Conservation (phyloP, 2,329 filamentous ascomycete genomes). For the Erysiphe pulchra region DNA sequence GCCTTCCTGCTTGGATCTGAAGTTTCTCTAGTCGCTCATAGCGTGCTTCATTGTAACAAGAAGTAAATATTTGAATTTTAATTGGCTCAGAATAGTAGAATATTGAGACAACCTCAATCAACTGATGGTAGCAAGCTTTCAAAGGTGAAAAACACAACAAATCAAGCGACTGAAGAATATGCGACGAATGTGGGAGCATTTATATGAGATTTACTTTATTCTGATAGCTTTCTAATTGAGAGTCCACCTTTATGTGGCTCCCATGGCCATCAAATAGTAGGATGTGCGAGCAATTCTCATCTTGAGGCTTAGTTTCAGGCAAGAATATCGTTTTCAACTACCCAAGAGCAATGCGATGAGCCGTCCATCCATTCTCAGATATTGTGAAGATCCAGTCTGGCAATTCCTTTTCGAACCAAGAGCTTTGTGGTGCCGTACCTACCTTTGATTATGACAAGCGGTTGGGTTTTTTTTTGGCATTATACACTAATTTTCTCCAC, state of each 20-base stretch:
- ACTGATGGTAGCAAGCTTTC: neutral
- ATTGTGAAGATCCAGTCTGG: neutral
- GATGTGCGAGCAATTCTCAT: neutral
- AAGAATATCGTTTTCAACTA: neutral
- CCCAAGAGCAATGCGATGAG: neutral
- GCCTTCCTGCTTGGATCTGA: neutral
- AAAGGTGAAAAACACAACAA: neutral
- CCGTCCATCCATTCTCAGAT: neutral
- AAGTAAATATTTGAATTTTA: neutral
- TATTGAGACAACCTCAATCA: neutral
- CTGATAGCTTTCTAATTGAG: neutral
- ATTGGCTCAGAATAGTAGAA: neutral
- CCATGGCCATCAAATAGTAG: neutral
- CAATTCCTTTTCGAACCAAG: neutral
- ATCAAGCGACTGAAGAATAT: neutral
- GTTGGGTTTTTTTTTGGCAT: neutral
- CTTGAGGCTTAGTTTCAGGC: neutral
- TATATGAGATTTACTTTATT: neutral
- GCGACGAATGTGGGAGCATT: neutral
- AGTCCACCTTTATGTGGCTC: neutral
- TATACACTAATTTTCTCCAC: neutral
- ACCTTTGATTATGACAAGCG: neutral
- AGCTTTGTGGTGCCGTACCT: neutral
- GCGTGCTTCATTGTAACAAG: neutral
- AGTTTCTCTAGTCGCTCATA: neutral